Evolutionary conservation across 129 eudicot genomes (phyloP).

Genomic region (Dittrichia graveolens): DNA sequence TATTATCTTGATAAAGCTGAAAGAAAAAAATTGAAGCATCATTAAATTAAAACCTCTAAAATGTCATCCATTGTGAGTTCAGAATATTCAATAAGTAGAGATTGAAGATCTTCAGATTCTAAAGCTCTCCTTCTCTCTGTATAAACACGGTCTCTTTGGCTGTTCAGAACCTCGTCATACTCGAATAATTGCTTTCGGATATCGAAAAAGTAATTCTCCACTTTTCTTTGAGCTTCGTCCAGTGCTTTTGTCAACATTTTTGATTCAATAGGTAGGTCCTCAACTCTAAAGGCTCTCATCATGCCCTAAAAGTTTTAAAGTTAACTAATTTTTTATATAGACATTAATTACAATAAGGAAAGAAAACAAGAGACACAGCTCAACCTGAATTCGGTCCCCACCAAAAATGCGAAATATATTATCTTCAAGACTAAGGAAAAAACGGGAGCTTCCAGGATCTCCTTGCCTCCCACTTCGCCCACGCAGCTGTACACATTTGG

Average conservation of each 20-base stretch:
- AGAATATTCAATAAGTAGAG: constrained; percentile 88
- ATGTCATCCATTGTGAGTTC: constrained; percentile 99
- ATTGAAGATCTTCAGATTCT: constrained; percentile 81
- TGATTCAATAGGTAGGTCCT: constrained; percentile 98
- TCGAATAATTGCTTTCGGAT: constrained; percentile 92
- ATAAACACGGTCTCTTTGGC: constrained; percentile 99
- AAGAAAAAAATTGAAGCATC: not conserved
- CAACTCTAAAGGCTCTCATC: constrained; percentile 99
- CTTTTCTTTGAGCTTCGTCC: constrained; percentile 99
- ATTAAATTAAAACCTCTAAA: constrained; percentile 59
- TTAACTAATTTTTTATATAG: constrained; percentile 7
- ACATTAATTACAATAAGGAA: not conserved
- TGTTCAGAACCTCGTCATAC: constrained; percentile 94
- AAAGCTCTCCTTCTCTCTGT: constrained; percentile 97
- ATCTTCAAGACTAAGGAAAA: constrained; percentile 99
- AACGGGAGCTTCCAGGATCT: constrained; percentile 99
- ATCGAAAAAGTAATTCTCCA: constrained; percentile 98
- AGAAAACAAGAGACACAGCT: not conserved
- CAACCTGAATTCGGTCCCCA: constrained; percentile 96
- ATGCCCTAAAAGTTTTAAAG: constrained; percentile 59
- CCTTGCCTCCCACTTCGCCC: constrained; percentile 99
- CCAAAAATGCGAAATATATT: constrained; percentile 97
- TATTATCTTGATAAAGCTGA: not conserved
- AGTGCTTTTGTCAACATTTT: constrained; percentile 94
- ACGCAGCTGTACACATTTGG: constrained; percentile 66